Base-by-base conservation (phyloP, 2,329 filamentous ascomycete species). In the Arthrobotrys megalospora region DNA sequence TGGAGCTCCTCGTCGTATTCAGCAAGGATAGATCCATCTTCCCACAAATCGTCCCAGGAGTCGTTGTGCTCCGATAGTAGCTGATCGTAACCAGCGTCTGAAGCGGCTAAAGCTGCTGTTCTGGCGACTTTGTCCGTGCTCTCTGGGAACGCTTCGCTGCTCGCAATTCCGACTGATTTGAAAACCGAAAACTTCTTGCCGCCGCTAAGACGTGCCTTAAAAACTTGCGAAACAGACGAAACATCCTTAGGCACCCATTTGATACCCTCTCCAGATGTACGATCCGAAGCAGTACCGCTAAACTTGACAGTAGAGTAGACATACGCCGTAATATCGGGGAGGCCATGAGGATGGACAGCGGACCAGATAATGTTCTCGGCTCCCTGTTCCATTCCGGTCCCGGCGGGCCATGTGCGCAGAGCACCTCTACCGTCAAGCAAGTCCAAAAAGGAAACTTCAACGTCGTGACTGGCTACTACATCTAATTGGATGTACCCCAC, bases 81-180 rank as follows among this genome's bases (percentile, higher is more conserved):
- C 0, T 83, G 82, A n/a, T 86, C 83, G 80, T 88, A 93, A 0
- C 91, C 91, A 34, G 84, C 84, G 4, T 84, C 81, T 68, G 86
- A 85, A 45, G 86, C 90, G 1, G 84, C 83, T 5, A 85, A 81
- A 0, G 88, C 89, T 1, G 90, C 90, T 5, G 86, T 82, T 72
- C 86, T 85, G 1, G 91, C 91, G 0, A 86, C 85, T 1, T 45
- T 53, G 19, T 83, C 72, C 0, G 81, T 77, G 19, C 79, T 81
- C 72, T 88, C 85, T 0, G 84, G 78, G 81, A 92, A 93, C 0
- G 90, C 91, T 83, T 93, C 91, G 0, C 88, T 88, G 0, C 91
- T 92, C 3, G 91, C 91, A 60, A 87, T 88, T 32, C 91, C 91
- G 14, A 93, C 86, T 80, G 88, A 93, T 81, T 93, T 93, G 55